Base-by-base conservation (phyloP, 305 asterid species). In the Fraxinus baroniana region DNA sequence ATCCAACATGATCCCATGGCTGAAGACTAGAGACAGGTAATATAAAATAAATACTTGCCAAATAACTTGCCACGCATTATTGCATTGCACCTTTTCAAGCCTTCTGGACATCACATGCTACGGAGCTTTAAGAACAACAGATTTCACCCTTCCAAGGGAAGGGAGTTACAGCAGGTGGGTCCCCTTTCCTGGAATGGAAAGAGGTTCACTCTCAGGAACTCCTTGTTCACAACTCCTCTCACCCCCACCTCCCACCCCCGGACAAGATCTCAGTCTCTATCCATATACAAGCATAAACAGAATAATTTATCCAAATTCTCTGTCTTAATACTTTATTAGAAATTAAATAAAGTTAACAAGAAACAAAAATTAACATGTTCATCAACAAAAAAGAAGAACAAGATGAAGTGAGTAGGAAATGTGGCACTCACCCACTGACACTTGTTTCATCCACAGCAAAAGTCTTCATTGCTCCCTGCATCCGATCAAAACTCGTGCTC, bases 401-500 rank as follows among this genome's bases (percentile, higher is more conserved):
- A 62, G 36, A 28, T 68, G 35, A 12, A 15, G 37, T 72, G 41
- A 20, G 49, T 33, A 80, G 62, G 37, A 82, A 82, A 10, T n/a
- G 36, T 39, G 62, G 68, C 84, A 92, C 98, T 83, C 79, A 95
- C 99, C 99, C 99, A 86, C 99, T 97, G 87, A 97, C 99, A 90
- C 98, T 97, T 55, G 99, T 97, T 86, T 97, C 99, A 88, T 97
- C 99, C 75, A 97, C 98, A 7, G 98, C 99, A 94, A 95, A 97
- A 35, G 94, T 94, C 90, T 97, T 97, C 99, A 97, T 95, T 72
- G 99, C 98, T 73, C 97, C 94, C 90, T 97, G 99, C 99, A 95
- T 95, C 88, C 99, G 95, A 84, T 97, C 99, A 88, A 97, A 97
- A 89, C 99, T 97, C 49, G 99, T 97, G 90, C 98, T 97, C 89